Conservation (phyloP, 345 rosid genomes). For the Eucalyptus marginata region DNA sequence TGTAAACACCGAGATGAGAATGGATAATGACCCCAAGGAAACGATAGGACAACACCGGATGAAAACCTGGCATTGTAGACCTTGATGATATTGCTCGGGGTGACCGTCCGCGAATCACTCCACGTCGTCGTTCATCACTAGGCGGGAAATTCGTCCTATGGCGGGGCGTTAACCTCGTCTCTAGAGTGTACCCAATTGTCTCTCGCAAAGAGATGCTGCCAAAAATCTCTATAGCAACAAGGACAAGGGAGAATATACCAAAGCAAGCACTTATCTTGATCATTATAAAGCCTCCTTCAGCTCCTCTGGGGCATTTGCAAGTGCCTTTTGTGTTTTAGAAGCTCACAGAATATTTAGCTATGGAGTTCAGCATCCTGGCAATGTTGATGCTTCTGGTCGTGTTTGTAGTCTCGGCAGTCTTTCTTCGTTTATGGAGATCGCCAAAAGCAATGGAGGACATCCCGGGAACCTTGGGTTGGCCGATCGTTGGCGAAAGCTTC, state of each 20-base stretch:
- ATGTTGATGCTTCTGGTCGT: conserved; percentile 4
- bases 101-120: background rate
- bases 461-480: conserved; percentile 59
- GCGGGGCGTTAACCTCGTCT: background rate
- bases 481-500: conserved; percentile 46
- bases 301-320: background rate
- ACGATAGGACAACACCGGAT: background rate
- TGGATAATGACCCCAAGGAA: background rate
- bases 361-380: conserved; percentile 32
- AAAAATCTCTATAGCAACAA: background rate
- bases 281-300: background rate
- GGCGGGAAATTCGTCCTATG: background rate
- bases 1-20: background rate
- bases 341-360: background rate
- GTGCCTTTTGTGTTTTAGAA: background rate
- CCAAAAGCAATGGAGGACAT: conserved; percentile 46
- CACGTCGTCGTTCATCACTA: background rate
- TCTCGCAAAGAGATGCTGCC: background rate
- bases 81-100: background rate
- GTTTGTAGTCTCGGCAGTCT: conserved; percentile 5
- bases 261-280: background rate
- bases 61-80: background rate
- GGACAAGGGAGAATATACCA: background rate
- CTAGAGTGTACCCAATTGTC: background rate
- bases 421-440: conserved; percentile 16